Evolutionary conservation across 306 rosid species (phyloP), one percentile per base, ranked within the genome.

Genomic region (Elaeagnus macrophylla): DNA sequence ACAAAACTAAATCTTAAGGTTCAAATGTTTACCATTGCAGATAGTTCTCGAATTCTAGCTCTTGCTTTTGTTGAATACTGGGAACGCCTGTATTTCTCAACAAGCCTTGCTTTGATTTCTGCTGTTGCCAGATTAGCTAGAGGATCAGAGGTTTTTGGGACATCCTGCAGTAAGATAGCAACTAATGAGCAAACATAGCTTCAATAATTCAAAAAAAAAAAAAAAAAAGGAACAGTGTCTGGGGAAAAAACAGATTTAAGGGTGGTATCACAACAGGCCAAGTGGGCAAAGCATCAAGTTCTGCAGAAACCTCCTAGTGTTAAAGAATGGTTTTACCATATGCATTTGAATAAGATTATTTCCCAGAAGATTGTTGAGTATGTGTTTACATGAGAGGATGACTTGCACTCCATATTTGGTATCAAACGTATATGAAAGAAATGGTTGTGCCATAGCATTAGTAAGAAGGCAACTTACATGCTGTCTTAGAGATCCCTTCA

Each of bases 401-500:
- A 25, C 32, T 25, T 25, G 4, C 32, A 25, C 32, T 25, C 32
- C 32, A 25, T 25, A 25, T 25, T 25, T 25, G 32, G 4, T 25
- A 25, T 8, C n/a, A 41, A 41, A 41, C 9, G 9, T 10, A 41
- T 7, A 41, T 9, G 8, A n/a, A 12, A 18, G 38, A 48, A 39
- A 57, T 25, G 15, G 43, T 19, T 40, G 13, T 36, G 40, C 47
- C 20, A 54, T 32, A 61, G 32, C 32, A 25, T 25, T 25, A 2
- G 19, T 48, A 37, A 35, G 51, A 56, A 35, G 25, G 47, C 18
- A 61, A 65, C 37, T 60, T 76, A 86, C 95, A 18, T 10, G 77
- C 75, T 83, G 72, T 71, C 85, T 83, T 66, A 78, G 83, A 67
- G 95, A 86, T 51, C 95, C 95, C 69, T 83, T 83, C 43, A 86